Conservation (phyloP, 169 alveolate species). For the Cryptosporidium canis region DNA sequence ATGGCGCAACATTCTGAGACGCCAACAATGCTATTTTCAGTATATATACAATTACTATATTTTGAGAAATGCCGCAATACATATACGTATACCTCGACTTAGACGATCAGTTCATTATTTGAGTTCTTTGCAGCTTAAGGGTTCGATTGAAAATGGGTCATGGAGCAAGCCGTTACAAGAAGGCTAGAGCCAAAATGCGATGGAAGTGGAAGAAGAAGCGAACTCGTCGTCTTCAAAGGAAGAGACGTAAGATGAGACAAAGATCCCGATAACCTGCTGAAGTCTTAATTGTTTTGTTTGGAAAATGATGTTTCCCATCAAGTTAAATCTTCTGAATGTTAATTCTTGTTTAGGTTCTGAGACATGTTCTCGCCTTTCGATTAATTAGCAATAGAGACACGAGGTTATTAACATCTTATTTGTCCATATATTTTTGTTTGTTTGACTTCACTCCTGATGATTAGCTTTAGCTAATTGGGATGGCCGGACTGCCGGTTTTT, state of each 20-base stretch:
- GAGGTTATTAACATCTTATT: background rate
- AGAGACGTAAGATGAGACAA: constrained; percentile 92
- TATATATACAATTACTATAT: background rate
- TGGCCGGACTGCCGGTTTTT: no score
- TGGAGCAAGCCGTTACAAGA: constrained; percentile 92
- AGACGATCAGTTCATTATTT: background rate
- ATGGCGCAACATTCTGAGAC: constrained; percentile 8
- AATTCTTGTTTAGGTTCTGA: background rate
- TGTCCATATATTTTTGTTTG: background rate
- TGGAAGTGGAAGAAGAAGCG: constrained; percentile 95
- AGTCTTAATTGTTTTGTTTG: constrained; percentile 1
- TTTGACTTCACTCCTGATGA: background rate
- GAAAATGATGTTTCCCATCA: background rate
- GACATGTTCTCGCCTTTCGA: background rate
- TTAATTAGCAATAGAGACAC: background rate
- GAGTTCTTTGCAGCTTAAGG: background rate
- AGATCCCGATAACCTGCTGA: constrained; percentile 82
- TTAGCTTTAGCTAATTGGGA: background rate
- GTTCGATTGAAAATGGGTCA: constrained; percentile 83
- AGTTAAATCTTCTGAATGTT: background rate
- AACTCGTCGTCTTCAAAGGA: constrained; percentile 89
- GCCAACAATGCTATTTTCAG: background rate
- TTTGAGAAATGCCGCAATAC: background rate
- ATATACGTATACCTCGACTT: background rate
- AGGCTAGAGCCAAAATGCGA: constrained; percentile 92